Evolutionary conservation across 2,329 filamentous ascomycete genomes (phyloP), one percentile per base, ranked within the genome.

Genomic region (Ophiostoma ulmi): DNA sequence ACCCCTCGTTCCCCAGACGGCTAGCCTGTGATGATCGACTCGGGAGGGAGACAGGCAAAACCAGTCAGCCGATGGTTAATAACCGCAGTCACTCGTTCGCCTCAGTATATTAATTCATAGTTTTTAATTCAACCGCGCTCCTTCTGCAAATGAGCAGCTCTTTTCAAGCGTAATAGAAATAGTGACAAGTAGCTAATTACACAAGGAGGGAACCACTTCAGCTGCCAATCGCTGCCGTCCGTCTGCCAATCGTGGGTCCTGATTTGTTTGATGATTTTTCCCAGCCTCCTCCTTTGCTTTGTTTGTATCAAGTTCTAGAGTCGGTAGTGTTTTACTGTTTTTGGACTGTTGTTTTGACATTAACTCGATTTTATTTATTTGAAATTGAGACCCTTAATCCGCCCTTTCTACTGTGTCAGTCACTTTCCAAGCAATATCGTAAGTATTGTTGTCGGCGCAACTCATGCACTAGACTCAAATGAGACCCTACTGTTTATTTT

Each of bases 1-100:
- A 38, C 69, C 52, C 64, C 41, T 65, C 48, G 36, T 61, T 67
- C 65, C 65, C 65, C 26, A 70, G 69, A n/a, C 36, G 69, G 69
- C 39, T 70, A 70, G 69, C 58, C 58, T 35, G 22, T 35, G 26
- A 63, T 63, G 58, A 63, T 63, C 58, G 58, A 61, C 58, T 58
- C 52, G 52, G 58, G 58, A 63, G 58, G 26, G 58, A 26, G 26
- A 63, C 35, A 48, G 48, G 48, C 55, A 61, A 61, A 17, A 5
- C 26, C 13, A 61, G 69, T 31, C 52, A 58, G 20, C 22, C n/a
- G 52, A 58, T 58, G 44, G 44, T 7, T 7, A 20, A 20, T 48
- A 20, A 10, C 13, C 44, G 44, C 44, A 20, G 44, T 20, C 44
- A 48, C 44, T 48, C 17, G 44, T 48, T n/a, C 5, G 17, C 17